Conservation (phyloP, 441 rosid genomes). For the Brassica hybrid region DNA sequence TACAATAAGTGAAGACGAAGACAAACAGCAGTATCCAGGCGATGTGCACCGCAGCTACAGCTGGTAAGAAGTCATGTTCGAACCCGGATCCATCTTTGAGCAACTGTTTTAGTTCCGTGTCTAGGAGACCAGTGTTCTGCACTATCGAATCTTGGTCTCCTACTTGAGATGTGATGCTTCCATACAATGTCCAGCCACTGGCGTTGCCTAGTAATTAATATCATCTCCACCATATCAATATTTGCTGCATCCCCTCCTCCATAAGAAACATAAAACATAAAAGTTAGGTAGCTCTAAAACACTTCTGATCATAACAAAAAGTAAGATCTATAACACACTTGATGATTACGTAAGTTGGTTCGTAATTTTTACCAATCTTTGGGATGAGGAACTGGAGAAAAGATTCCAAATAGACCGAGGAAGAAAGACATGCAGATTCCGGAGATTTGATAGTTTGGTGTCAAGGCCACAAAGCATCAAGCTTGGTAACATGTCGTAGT, state of each 20-base stretch:
- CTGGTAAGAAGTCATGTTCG: slow-evolving; percentile 64
- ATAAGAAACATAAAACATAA: background rate
- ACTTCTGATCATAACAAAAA: background rate
- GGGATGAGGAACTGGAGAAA: slow-evolving; percentile 76
- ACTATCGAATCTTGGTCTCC: too few species aligned
- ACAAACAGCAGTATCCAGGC: slow-evolving; percentile 67
- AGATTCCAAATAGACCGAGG: slow-evolving; percentile 76
- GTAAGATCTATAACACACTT: background rate
- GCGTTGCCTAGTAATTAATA: slow-evolving; percentile 88
- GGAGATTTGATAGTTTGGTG: slow-evolving; percentile 67
- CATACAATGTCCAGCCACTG: slow-evolving; percentile 89
- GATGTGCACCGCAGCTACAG: slow-evolving; percentile 59
- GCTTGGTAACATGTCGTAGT: too few species aligned
- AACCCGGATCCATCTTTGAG: too few species aligned
- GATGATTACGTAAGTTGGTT: slow-evolving; percentile 3
- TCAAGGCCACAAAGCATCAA: too few species aligned
- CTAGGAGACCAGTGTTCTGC: slow-evolving; percentile 47
- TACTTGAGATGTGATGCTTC: too few species aligned
- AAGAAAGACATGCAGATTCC: slow-evolving; percentile 78
- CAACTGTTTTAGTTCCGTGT: slow-evolving; percentile 28
- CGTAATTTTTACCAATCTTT: slow-evolving; percentile 49
- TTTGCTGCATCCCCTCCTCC: too few species aligned
- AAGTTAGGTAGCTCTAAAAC: background rate
- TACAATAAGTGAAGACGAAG: too few species aligned
- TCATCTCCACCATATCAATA: slow-evolving; percentile 93